Evolutionary conservation across 2,329 filamentous ascomycete genomes (phyloP).

Genomic region (Trichoderma sp.): DNA sequence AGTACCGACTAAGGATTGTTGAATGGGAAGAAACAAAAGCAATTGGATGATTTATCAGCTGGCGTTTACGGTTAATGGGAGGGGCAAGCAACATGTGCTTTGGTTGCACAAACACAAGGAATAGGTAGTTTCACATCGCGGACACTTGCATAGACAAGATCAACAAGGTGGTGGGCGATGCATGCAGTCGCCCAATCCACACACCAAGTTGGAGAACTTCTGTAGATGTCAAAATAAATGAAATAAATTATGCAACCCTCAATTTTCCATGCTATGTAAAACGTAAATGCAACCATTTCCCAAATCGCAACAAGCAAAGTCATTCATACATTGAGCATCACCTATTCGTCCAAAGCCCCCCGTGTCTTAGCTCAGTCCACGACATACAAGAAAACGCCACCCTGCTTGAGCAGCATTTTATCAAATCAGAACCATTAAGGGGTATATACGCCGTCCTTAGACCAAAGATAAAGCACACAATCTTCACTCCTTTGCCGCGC

Average conservation of each 20-base stretch:
- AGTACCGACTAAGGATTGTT: neutral
- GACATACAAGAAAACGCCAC: neutral
- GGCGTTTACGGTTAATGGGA: neutral
- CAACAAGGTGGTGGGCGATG: neutral
- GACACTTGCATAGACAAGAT: neutral
- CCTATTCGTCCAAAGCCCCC: neutral
- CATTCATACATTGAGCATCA: constrained; percentile 1
- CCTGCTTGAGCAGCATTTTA: constrained; percentile 1
- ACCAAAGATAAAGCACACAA: constrained; percentile 13
- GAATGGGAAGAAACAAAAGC: neutral
- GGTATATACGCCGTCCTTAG: constrained; percentile 2
- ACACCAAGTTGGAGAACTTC: neutral
- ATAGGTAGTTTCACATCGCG: neutral
- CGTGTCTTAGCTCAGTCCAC: constrained; percentile 1
- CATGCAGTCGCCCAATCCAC: neutral
- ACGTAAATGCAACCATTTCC: neutral
- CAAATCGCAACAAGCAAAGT: constrained; percentile 5
- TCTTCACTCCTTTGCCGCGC: constrained; percentile 11
- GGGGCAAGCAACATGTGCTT: neutral
- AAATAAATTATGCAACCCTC: neutral
- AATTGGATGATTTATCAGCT: neutral
- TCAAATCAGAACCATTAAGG: constrained; percentile 9
- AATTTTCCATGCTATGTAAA: neutral
- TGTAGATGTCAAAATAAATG: neutral
- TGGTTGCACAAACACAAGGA: neutral